Conservation (phyloP, 2,329 filamentous ascomycete genomes). For the Hortaea werneckii region DNA sequence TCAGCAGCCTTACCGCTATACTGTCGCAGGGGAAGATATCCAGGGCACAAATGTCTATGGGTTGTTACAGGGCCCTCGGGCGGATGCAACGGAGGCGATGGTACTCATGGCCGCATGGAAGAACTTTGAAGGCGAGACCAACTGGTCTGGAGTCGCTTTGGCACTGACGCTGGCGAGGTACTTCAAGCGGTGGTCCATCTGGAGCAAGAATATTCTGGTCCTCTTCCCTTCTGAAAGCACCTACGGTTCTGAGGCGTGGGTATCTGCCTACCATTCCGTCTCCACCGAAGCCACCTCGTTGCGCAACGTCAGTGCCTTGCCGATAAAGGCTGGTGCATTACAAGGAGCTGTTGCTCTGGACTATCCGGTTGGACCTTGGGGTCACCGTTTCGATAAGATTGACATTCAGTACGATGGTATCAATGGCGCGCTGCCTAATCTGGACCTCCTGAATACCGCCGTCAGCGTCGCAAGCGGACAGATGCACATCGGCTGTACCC, state of each 20-base stretch:
- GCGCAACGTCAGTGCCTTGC: conserved; percentile 56
- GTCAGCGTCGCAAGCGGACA: conserved; percentile 79
- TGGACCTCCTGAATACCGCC: conserved; percentile 92
- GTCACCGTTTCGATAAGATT: conserved; percentile 73
- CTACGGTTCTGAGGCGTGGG: conserved; percentile 89
- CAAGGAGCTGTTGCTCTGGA: conserved; percentile 92
- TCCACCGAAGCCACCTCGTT: conserved; percentile 51
- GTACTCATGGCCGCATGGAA: conserved; percentile 84
- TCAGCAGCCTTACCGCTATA: conserved; percentile 79
- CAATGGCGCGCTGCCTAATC: conserved; percentile 89
- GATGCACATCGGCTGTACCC: conserved; percentile 74
- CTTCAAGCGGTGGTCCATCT: conserved; percentile 95
- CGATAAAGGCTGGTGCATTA: conserved; percentile 84
- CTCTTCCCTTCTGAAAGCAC: conserved; percentile 80
- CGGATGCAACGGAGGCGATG: conserved; percentile 94
- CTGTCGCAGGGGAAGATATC: conserved; percentile 62
- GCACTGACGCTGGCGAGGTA: conserved; percentile 82
- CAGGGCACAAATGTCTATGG: conserved; percentile 86
- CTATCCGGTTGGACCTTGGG: conserved; percentile 60
- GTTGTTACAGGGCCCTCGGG: conserved; percentile 82
- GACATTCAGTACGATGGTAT: conserved; percentile 92
- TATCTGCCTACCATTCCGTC: conserved; percentile 91
- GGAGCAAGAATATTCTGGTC: conserved; percentile 98
- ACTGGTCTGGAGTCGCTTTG: conserved; percentile 78
- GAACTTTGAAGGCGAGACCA: conserved; percentile 68